These are phyloP conservation scores for Fraxinus platypoda DNA, from an alignment of 305 asterid species.

Conservation along the genomic window DNA sequence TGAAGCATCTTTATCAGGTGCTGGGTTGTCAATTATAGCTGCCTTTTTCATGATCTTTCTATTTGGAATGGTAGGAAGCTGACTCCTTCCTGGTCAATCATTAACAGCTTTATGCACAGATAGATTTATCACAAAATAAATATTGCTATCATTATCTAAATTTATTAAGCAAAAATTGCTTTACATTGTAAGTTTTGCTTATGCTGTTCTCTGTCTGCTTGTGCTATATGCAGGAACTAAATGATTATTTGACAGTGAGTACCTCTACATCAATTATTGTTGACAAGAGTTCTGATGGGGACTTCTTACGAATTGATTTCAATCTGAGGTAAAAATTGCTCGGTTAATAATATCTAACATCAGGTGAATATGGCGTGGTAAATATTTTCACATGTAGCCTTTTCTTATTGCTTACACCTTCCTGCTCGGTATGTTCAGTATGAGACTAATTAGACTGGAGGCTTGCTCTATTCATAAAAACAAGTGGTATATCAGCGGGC, in stretches of 20 bases:
- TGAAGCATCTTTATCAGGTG: slow-evolving; percentile 95
- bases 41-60: slow-evolving; percentile 79
- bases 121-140: not conserved
- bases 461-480: not conserved
- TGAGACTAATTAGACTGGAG: not conserved
- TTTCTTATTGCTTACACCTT: not conserved
- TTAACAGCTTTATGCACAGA: not conserved
- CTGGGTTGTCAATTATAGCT: slow-evolving; percentile 89
- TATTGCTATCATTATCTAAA: not conserved
- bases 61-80: slow-evolving; percentile 85
- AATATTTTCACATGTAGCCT: not conserved
- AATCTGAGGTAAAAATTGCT: slow-evolving; percentile 61
- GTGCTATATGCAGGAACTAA: slow-evolving; percentile 64
- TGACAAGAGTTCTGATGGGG: slow-evolving; percentile 89
- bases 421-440: not conserved
- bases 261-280: slow-evolving; percentile 68
- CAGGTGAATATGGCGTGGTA: not conserved
- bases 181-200: slow-evolving; percentile 5
- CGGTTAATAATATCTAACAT: not conserved
- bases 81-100: slow-evolving; percentile 5
- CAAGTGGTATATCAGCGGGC: not conserved
- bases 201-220: not conserved
- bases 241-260: slow-evolving; percentile 62
- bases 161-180: not conserved
- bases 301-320: slow-evolving; percentile 79